These are phyloP conservation scores for Perilla frutescens DNA, from an alignment of 257 asterid species.

Conservation along the genomic window DNA sequence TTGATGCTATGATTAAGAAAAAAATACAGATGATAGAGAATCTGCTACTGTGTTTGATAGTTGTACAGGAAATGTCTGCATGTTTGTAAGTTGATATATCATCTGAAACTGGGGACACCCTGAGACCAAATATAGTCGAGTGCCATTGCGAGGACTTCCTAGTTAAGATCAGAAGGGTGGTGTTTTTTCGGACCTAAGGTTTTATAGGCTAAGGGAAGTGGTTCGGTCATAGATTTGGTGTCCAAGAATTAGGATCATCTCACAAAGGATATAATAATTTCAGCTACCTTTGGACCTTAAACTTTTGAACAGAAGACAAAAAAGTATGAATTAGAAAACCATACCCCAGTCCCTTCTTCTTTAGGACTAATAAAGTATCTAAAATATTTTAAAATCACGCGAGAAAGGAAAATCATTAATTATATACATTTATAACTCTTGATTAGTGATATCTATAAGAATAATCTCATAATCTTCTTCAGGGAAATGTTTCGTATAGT, in stretches of 20 bases:
- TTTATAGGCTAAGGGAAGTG: background rate
- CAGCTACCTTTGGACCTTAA: background rate
- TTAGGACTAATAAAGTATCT: background rate
- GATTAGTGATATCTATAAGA: background rate
- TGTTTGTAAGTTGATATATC: background rate
- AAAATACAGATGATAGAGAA: background rate
- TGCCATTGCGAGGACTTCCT: background rate
- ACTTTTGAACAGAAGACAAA: background rate
- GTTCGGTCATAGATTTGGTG: background rate
- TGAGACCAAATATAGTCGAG: background rate
- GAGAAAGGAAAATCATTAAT: background rate
- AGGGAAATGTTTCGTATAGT: background rate
- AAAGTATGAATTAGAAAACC: background rate
- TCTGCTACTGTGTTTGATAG: background rate
- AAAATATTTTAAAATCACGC: background rate
- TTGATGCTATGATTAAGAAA: background rate
- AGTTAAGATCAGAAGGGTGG: background rate
- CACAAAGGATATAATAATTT: background rate
- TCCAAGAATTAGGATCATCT: background rate
- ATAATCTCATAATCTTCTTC: background rate
- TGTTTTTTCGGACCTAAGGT: background rate
- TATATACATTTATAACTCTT: background rate
- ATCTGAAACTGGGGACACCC: background rate
- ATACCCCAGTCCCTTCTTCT: background rate
- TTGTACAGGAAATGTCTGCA: too few species aligned